Percentiles rank a stretch among this genome's conserved stretches.
These are phyloP conservation scores for Madurella fahalii DNA, from an alignment of 2,329 filamentous ascomycete species.

Conservation along the genomic window DNA sequence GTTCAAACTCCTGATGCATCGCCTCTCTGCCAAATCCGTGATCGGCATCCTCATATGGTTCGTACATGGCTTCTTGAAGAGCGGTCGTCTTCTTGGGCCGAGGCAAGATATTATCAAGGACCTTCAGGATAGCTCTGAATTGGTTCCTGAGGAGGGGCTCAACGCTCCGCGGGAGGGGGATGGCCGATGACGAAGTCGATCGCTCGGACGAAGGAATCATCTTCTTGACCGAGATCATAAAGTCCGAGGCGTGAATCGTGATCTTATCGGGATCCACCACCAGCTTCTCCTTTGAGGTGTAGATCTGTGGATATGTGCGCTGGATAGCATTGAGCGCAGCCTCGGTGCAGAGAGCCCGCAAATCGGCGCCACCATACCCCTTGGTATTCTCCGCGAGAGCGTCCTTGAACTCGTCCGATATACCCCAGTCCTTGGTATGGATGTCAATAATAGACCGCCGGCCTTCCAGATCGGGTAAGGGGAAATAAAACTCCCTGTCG, in stretches of 20 bases:
- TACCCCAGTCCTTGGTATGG: conserved; percentile 89
- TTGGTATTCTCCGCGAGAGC: conserved; percentile 85
- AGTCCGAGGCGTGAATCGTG: conserved; percentile 84
- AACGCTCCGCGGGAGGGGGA: conserved; percentile 72
- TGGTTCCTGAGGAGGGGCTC: conserved; percentile 76
- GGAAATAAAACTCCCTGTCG: conserved; percentile 97
- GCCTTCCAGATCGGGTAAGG: conserved; percentile 75
- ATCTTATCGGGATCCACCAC: conserved; percentile 83
- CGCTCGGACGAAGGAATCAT: conserved; percentile 93
- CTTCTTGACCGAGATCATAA: conserved; percentile 95
- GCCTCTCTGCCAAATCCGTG: conserved; percentile 82
- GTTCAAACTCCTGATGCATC: conserved; percentile 73
- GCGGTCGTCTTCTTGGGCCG: conserved; percentile 83
- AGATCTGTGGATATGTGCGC: conserved; percentile 93
- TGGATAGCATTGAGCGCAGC: conserved; percentile 94
- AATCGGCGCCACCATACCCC: conserved; percentile 92
- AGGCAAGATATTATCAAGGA: conserved; percentile 74
- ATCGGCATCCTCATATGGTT: conserved; percentile 77
- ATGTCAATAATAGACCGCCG: conserved; percentile 89
- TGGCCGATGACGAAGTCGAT: conserved; percentile 78
- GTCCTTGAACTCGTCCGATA: conserved; percentile 74
- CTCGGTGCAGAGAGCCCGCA: conserved; percentile 92
- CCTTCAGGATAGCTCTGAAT: conserved; percentile 61
- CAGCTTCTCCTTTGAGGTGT: conserved; percentile 83
- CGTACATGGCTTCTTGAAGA: conserved; percentile 88